Base-by-base conservation (phyloP, 2,329 filamentous ascomycete genomes). In the Fusarium ambrosium region DNA sequence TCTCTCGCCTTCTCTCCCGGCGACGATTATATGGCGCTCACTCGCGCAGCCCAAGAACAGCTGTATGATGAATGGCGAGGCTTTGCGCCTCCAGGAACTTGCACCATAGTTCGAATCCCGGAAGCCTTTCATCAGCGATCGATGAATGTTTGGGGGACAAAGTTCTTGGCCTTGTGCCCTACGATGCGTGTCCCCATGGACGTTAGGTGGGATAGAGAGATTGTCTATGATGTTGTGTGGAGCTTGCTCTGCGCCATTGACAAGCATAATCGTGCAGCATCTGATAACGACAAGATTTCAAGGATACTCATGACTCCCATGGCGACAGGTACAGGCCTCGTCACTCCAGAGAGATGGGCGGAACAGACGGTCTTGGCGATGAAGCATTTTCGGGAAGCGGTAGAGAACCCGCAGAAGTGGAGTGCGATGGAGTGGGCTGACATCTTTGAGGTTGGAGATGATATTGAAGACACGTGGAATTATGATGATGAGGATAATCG, bases 171-270 rank as follows among this genome's bases (percentile, higher is more conserved):
- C 2, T 79, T 89, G 2, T 89, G 87, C 77, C 88, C 88, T n/a
- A 89, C 87, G 1, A 89, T 89, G 88, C 81, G 86, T 24, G 75
- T 83, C 9, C 87, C 87, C 0, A 70, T 80, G 13, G 71, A 81
- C 24, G 85, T 85, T 8, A 73, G 58, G 6, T 89, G 88, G 87
- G 85, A 89, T 74, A 80, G 83, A 2, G 88, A 89, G 78, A 80
- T 90, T 16, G 85, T 89, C 14, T 89, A 88, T 74, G 85, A 89
- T 75, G 87, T 86, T 79, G 75, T 87, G 2, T 89, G 88, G 88
- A 85, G 83, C 72, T 75, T 89, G 70, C 75, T 89, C 45, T 86
- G 84, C 74, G 81, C 85, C 58, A 70, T 89, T 7, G 87, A 89
- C 59, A 83, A 82, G 48, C 85, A 86, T 75, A 89, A 89, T 77